Evolutionary conservation across 2,329 filamentous ascomycete genomes (phyloP), one percentile per base, ranked within the genome.

Genomic region (Arthrobotrys sinensis): DNA sequence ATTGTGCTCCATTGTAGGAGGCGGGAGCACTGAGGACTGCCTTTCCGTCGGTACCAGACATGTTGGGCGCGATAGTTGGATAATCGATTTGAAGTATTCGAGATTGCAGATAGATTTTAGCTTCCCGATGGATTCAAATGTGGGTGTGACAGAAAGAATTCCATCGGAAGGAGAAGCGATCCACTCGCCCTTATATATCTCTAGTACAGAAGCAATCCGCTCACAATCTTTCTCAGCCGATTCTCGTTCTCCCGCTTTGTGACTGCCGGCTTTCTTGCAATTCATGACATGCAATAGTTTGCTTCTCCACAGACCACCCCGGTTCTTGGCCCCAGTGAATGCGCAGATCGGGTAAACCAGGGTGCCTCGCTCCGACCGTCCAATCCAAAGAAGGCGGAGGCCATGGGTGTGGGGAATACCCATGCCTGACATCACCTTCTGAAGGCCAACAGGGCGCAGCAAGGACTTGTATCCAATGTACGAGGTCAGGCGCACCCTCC

Each of bases 1-100:
- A 67, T 36, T 68, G 76, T 0, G 68, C 60, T 65, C 73, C 66
- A 71, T 65, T 76, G 43, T 53, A 77, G 66, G 65, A 70, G 43
- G 73, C 60, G 6, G 73, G 52, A 38, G 60, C 32, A 43, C 55
- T 52, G 4, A 24, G 10, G 16, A 21, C 12, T 24, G 53, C 14
- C 28, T 77, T 77, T 53, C 48, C 50, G 57, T 71, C 50, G 24
- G 43, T 12, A 43, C 16, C 55, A n/a, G 55, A 60, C 55, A 64
- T 64, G 14, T 40, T 50, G n/a, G 36, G 11, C 19, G 40, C 14
- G 36, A 46, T 46, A n/a, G 38, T 32, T 57, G 50, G 32, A 11
- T 32, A 28, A 48, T 57, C 28, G 55, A 38, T 38, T 8, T 16
- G 12, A 36, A 55, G 28, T 21, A 34, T 16, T 36, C 16, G 19